These are phyloP conservation scores for Botryotinia calthae DNA, from an alignment of 2,329 filamentous ascomycete species.

Conservation along the genomic window DNA sequence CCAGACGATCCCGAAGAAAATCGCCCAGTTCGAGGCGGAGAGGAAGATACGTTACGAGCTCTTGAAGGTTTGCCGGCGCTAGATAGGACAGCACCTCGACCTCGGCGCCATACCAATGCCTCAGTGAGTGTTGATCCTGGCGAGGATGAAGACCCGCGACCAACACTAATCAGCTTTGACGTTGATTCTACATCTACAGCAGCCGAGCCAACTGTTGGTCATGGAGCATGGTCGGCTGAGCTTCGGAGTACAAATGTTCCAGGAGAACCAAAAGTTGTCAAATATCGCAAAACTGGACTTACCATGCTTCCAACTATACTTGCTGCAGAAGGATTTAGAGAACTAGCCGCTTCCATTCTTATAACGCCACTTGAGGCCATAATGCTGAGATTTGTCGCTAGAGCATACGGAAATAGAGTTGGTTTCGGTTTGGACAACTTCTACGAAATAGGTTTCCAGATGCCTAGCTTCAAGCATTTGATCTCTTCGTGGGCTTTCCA, in stretches of 20 bases:
- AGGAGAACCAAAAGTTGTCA: constrained; percentile 26
- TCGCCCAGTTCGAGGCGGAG: constrained; percentile 24
- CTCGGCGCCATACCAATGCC: constrained; percentile 27
- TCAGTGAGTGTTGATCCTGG: constrained; percentile 30
- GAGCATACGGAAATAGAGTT: constrained; percentile 29
- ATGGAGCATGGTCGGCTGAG: constrained; percentile 39
- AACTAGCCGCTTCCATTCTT: constrained; percentile 33
- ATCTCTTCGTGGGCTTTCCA: constrained; percentile 31
- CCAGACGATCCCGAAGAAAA: constrained; percentile 26
- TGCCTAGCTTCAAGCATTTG: constrained; percentile 30
- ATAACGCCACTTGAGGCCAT: constrained; percentile 37
- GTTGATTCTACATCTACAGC: constrained; percentile 34
- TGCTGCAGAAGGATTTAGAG: constrained; percentile 36
- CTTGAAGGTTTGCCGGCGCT: constrained; percentile 35
- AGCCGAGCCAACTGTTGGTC: constrained; percentile 27
- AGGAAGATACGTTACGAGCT: constrained; percentile 35
- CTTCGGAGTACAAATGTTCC: constrained; percentile 38
- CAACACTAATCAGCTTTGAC: constrained; percentile 39
- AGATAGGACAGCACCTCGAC: constrained; percentile 24
- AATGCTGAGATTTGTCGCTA: constrained; percentile 36
- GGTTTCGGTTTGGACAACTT: constrained; percentile 28
- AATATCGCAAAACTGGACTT: constrained; percentile 37
- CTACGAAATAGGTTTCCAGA: constrained; percentile 22
- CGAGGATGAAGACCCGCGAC: constrained; percentile 36
- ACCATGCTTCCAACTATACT: constrained; percentile 39